These are phyloP conservation scores for Debaryomyces psychrophilus DNA, from an alignment of 1,139 yeast species.

Conservation along the genomic window DNA sequence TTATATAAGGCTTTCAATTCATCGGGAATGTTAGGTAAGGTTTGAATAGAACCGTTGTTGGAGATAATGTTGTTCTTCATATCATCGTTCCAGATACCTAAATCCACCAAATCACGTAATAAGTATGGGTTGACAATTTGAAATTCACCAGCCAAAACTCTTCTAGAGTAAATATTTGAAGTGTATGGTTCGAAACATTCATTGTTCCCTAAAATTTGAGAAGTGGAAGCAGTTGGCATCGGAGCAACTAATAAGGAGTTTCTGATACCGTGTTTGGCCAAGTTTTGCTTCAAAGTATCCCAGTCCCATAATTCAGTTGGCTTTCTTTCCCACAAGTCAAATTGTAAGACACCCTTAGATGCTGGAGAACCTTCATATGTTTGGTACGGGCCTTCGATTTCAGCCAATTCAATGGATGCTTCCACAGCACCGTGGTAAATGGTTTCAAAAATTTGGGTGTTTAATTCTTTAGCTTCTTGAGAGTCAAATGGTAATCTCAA, in stretches of 20 bases:
- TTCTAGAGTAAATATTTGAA: constrained; percentile 82
- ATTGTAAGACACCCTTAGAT: constrained; percentile 58
- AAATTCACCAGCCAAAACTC: constrained; percentile 87
- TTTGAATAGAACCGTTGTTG: constrained; percentile 85
- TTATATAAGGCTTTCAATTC: constrained; percentile 79
- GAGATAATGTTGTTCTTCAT: constrained; percentile 82
- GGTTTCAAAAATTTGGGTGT: constrained; percentile 62
- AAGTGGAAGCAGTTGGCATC: constrained; percentile 69
- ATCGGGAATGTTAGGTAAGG: constrained; percentile 72
- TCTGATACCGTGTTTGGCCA: constrained; percentile 53
- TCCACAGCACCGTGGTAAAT: constrained; percentile 63
- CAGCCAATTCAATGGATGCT: constrained; percentile 57
- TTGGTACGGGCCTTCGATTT: constrained; percentile 50
- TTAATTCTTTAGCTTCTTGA: constrained; percentile 56
- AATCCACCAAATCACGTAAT: constrained; percentile 76
- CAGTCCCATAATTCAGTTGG: constrained; percentile 63
- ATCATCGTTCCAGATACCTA: constrained; percentile 79
- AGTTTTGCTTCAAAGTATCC: constrained; percentile 51
- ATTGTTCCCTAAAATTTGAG: constrained; percentile 62
- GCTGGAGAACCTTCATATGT: constrained; percentile 61
- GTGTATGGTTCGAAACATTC: constrained; percentile 78
- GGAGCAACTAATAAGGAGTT: constrained; percentile 66
- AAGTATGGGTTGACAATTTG: constrained; percentile 86
- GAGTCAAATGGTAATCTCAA: constrained; percentile 62
- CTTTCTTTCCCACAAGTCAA: constrained; percentile 59